phyloP scores from a whole-genome alignment of 371 early-diverging fungal genomes.

The Mucor lusitanicus region DNA sequence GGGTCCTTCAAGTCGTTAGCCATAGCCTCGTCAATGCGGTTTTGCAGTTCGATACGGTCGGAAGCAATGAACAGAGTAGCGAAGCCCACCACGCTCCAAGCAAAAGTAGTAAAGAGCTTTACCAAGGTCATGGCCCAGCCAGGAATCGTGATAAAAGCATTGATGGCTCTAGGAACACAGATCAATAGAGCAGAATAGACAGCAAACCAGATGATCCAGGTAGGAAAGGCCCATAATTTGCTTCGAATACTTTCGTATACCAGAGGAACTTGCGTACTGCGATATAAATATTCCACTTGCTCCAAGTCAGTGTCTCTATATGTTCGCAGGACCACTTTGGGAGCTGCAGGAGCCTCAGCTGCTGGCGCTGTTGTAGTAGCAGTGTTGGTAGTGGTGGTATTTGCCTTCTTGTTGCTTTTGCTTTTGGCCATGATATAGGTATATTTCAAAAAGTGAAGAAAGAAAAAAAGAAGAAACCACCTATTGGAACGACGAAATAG shows the following conservation, averaged over 20 bases:
- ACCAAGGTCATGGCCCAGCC: slow-evolving; percentile 20
- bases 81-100: slow-evolving; percentile 39
- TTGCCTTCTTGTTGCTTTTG: background rate
- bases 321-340: slow-evolving; percentile 39
- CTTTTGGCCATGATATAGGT: background rate
- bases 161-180: slow-evolving; percentile 19
- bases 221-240: slow-evolving; percentile 42
- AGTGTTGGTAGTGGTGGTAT: background rate
- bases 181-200: slow-evolving; percentile 33
- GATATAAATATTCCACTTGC: slow-evolving; percentile 30
- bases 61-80: slow-evolving; percentile 32
- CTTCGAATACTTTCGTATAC: slow-evolving; percentile 46
- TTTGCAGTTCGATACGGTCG: slow-evolving; percentile 36
- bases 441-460: background rate
- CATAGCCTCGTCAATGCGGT: slow-evolving; percentile 35
- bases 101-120: slow-evolving; percentile 29
- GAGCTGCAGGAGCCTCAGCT: slow-evolving; percentile 2
- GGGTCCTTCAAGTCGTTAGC: slow-evolving; percentile 46
- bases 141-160: slow-evolving; percentile 12
- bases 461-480: background rate
- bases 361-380: background rate
- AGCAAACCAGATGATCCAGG: slow-evolving; percentile 45
- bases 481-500: background rate
- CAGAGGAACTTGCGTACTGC: slow-evolving; percentile 31
- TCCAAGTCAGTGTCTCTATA: slow-evolving; percentile 34